Evolutionary conservation across 148 eudicot species (phyloP).

Genomic region (Amaranthus palmeri): DNA sequence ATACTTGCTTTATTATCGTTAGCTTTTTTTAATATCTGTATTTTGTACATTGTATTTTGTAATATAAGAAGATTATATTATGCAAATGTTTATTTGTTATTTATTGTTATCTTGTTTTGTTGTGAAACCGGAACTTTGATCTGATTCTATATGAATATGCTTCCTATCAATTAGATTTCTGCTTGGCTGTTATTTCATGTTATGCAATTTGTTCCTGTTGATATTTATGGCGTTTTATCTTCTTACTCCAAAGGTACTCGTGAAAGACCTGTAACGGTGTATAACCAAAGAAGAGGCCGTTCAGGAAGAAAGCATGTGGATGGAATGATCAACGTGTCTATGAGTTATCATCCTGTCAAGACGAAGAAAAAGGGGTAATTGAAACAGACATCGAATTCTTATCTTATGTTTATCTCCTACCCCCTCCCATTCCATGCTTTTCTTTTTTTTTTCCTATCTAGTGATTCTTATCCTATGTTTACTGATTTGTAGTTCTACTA

Average conservation of each 20-base stretch:
- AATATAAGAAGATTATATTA: not conserved
- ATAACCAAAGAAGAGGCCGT: slow-evolving; percentile 18
- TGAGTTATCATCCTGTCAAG: slow-evolving; percentile 21
- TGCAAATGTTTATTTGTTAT: not conserved
- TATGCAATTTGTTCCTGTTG: not conserved
- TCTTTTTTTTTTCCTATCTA: too few species aligned
- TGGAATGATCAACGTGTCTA: slow-evolving; percentile 11
- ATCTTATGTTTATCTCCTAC: not conserved
- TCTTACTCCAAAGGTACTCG: slow-evolving; percentile 18
- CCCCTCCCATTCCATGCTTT: not conserved
- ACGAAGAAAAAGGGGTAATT: slow-evolving; percentile 23
- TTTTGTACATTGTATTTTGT: not conserved
- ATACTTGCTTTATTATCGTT: not conserved
- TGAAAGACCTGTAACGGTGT: slow-evolving; percentile 14
- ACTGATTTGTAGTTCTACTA: not conserved
- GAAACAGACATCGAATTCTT: not conserved
- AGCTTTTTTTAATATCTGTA: not conserved
- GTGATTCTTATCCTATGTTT: not conserved
- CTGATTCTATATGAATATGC: not conserved
- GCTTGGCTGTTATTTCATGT: not conserved
- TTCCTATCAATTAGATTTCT: not conserved
- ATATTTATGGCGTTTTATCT: slow-evolving; percentile 3
- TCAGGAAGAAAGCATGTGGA: slow-evolving; percentile 16
- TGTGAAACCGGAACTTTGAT: not conserved
- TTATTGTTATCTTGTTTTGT: not conserved